These are phyloP conservation scores for Phytophthora kernoviae DNA, from an alignment of 352 stramenopile genomes.

Conservation along the genomic window DNA sequence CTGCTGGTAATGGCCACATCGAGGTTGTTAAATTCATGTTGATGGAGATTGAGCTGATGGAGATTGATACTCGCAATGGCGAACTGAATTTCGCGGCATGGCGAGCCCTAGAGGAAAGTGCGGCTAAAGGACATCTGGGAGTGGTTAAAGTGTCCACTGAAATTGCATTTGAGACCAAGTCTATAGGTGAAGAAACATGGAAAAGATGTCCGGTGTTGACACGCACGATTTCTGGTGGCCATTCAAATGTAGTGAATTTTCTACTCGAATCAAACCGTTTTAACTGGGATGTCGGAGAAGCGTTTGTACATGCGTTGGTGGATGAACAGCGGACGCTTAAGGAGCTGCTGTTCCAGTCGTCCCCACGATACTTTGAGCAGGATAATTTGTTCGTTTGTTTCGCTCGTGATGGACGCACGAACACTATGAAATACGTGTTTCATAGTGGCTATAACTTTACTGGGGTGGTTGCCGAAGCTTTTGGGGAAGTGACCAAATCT, in stretches of 20 bases:
- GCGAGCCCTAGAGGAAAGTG: not conserved
- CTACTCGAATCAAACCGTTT: conserved; percentile 1
- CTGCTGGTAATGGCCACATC: not conserved
- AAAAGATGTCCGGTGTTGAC: not conserved
- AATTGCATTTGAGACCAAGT: not conserved
- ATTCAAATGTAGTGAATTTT: conserved; percentile 5
- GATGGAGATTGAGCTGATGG: not conserved
- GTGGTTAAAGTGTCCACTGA: not conserved
- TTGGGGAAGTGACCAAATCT: not conserved
- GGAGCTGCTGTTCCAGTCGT: not conserved
- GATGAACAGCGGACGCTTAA: not conserved
- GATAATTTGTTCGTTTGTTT: conserved; percentile 1
- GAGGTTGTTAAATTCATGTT: too few relatives aligned
- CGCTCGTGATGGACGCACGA: conserved; percentile 1
- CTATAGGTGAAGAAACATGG: not conserved
- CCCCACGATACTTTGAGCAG: not conserved
- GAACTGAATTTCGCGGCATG: not conserved
- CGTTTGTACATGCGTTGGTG: not conserved
- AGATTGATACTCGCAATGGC: not conserved
- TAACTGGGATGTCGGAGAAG: conserved; percentile 1
- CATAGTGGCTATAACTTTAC: not conserved
- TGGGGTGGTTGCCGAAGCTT: not conserved
- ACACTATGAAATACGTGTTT: conserved; percentile 10
- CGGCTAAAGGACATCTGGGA: not conserved
- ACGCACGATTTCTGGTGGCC: conserved; percentile 1